phyloP scores from a whole-genome alignment of 2,329 filamentous ascomycete genomes.

The Neonectria punicea region DNA sequence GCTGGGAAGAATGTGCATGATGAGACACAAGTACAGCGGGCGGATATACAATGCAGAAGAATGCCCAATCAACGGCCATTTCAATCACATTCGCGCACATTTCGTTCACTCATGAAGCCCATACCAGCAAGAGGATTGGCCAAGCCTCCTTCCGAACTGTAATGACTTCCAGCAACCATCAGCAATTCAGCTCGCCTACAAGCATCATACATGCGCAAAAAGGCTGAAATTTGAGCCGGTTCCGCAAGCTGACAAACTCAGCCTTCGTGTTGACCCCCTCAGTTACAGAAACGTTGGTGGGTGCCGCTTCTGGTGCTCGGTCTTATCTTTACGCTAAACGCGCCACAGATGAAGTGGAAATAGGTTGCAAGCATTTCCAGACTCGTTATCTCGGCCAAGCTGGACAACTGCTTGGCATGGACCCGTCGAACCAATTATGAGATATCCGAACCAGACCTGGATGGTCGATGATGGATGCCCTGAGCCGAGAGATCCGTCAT shows the following conservation, averaged over 20 bases:
- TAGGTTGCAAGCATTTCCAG: conserved; percentile 4
- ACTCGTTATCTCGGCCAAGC: conserved; percentile 30
- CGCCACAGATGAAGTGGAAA: conserved; percentile 27
- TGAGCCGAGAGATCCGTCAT: conserved; percentile 18
- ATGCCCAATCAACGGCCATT: not conserved
- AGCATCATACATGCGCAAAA: not conserved
- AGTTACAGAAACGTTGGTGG: not conserved
- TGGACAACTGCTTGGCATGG: not conserved
- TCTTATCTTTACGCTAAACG: conserved; percentile 39
- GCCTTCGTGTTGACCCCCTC: not conserved
- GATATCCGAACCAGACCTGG: conserved; percentile 7
- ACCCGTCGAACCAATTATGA: conserved; percentile 8
- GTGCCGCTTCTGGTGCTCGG: not conserved
- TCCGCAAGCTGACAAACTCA: conserved; percentile 15
- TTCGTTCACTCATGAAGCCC: not conserved
- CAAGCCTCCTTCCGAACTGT: not conserved
- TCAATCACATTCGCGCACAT: not conserved
- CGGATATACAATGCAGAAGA: not conserved
- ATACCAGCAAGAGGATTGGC: not conserved
- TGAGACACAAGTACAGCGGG: not conserved
- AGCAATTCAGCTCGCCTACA: conserved; percentile 14
- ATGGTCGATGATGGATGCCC: not conserved
- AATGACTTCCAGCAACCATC: not conserved
- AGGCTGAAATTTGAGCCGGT: conserved; percentile 15
- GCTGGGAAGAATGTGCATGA: not conserved